Conservation (phyloP, 345 rosid genomes). For the Dipteronia sinensis region DNA sequence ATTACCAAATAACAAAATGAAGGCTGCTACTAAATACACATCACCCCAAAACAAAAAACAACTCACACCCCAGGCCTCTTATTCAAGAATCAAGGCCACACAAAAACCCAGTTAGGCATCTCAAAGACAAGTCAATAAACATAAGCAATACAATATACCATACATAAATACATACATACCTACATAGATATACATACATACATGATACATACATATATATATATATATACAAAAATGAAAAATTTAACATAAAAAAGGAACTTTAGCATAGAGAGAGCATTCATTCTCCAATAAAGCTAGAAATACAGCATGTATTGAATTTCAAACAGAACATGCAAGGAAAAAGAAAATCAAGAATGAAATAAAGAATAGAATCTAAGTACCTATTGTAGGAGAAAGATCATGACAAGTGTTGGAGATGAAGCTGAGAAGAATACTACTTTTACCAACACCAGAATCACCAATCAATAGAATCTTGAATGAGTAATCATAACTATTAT, state of each 20-base stretch:
- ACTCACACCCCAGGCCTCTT: not conserved
- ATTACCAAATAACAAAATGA: not conserved
- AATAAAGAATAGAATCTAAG: not conserved
- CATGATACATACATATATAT: no score
- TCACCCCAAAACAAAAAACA: slow-evolving; percentile 14
- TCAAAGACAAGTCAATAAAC: not conserved
- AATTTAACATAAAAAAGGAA: not conserved
- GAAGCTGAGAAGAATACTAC: slow-evolving; percentile 83
- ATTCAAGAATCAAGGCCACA: not conserved
- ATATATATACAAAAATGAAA: not conserved
- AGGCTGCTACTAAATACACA: not conserved
- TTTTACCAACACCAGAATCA: slow-evolving; percentile 98
- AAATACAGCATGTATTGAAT: not conserved
- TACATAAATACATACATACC: not conserved
- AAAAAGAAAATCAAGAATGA: not conserved
- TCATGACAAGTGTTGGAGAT: slow-evolving; percentile 70
- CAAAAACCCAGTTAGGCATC: not conserved
- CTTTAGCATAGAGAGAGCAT: not conserved
- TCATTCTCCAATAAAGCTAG: not conserved
- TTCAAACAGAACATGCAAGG: slow-evolving; percentile 12
- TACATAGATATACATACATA: not conserved
- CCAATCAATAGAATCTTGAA: slow-evolving; percentile 93
- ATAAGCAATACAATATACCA: not conserved
- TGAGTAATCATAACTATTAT: slow-evolving; percentile 71
- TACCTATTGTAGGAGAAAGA: slow-evolving; percentile 92